These are phyloP conservation scores for Nicotiana paniculata DNA, from an alignment of 257 asterid species.

Conservation along the genomic window DNA sequence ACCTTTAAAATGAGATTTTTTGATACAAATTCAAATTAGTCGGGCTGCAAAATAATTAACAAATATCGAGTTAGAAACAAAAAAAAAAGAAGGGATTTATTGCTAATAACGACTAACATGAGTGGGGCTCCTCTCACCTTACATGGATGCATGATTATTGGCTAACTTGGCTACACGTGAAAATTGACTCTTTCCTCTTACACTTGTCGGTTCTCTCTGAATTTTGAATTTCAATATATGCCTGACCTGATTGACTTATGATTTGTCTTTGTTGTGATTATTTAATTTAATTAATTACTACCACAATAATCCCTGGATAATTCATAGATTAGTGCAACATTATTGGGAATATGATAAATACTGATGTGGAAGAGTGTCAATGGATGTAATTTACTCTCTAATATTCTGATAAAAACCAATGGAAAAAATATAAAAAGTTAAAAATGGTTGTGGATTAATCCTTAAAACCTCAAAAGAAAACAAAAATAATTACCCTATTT, in stretches of 20 bases:
- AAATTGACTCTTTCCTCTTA: background rate
- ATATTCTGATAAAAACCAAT: background rate
- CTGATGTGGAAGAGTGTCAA: background rate
- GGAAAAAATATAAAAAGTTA: too few species aligned
- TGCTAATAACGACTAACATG: background rate
- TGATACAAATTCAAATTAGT: too few species aligned
- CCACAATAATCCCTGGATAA: background rate
- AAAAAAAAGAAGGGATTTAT: too few species aligned
- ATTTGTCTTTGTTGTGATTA: background rate
- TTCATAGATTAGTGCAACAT: background rate
- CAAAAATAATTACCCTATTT: too few species aligned
- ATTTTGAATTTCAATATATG: too few species aligned
- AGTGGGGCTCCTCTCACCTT: slow-evolving; percentile 8
- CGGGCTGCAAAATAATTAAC: too few species aligned
- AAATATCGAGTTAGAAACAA: too few species aligned
- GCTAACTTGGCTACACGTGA: slow-evolving; percentile 7
- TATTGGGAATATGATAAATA: background rate
- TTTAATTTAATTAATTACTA: background rate
- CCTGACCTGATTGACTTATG: background rate
- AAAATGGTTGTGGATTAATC: background rate
- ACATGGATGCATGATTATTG: slow-evolving; percentile 7
- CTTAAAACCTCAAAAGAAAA: too few species aligned
- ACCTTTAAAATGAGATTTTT: too few species aligned
- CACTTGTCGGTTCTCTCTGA: background rate
- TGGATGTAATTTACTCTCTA: background rate